Percentiles rank a stretch among this genome's conserved stretches.
Conservation (phyloP, 768 basidiomycete species). For the Piloderma croceum region DNA sequence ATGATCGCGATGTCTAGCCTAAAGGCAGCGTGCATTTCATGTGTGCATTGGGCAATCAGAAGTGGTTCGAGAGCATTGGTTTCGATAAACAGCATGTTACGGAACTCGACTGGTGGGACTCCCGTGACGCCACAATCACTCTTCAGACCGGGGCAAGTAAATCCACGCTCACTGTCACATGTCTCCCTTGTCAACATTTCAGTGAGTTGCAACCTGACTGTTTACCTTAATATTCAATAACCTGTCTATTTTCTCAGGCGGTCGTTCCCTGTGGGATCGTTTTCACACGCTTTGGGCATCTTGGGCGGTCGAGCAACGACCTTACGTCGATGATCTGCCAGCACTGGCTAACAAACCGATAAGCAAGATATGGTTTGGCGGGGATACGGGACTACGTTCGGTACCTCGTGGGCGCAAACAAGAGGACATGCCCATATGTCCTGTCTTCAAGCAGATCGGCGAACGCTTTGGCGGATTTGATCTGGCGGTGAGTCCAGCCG, state of each 20-base stretch:
- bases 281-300: conserved; percentile 60
- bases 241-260: too few relatives aligned
- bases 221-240: too few relatives aligned
- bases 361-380: conserved; percentile 54
- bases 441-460: conserved; percentile 71
- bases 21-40: too few relatives aligned
- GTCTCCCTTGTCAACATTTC: conserved; percentile 63
- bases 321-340: too few relatives aligned
- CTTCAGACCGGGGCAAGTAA: conserved; percentile 15
- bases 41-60: conserved; percentile 49
- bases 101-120: conserved; percentile 65
- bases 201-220: too few relatives aligned
- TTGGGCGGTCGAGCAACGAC: conserved; percentile 61
- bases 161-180: conserved; percentile 42
- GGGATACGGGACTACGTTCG: conserved; percentile 61
- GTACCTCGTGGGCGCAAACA: conserved; percentile 43
- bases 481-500: conserved; percentile 60
- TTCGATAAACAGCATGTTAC: conserved; percentile 37
- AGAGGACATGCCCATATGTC: conserved; percentile 54
- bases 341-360: too few relatives aligned
- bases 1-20: too few relatives aligned
- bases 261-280: conserved; percentile 42
- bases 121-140: too few relatives aligned
- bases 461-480: conserved; percentile 58
- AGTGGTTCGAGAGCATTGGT: conserved; percentile 35